phyloP scores from a whole-genome alignment of 768 basidiomycete genomes.

The Ramaria sp. region DNA sequence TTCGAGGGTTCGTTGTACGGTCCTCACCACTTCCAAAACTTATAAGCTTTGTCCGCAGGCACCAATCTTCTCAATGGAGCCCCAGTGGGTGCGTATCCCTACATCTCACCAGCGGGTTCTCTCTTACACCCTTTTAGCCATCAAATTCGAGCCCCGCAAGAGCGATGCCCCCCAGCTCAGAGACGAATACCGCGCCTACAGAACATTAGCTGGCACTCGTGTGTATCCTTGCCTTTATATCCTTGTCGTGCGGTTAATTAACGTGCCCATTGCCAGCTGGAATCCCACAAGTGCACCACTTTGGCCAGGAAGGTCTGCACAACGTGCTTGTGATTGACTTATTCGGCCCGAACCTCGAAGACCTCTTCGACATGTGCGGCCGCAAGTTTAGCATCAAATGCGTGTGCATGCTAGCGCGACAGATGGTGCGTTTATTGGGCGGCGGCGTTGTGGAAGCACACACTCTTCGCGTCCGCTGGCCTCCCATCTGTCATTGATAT shows the following conservation, averaged over 20 bases:
- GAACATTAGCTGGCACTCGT: conserved; percentile 88
- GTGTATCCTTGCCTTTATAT: conserved; percentile 22
- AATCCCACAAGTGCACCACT: conserved; percentile 97
- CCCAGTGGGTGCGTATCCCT: conserved; percentile 97
- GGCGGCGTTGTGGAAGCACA: background rate
- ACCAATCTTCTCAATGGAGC: conserved; percentile 57
- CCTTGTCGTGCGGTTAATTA: background rate
- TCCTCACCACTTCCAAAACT: background rate
- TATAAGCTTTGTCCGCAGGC: conserved; percentile 34
- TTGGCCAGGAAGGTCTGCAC: conserved; percentile 96
- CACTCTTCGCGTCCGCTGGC: background rate
- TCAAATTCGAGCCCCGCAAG: conserved; percentile 71
- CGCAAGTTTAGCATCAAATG: conserved; percentile 97
- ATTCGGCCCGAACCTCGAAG: conserved; percentile 94
- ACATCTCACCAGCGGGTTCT: conserved; percentile 28
- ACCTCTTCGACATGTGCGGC: conserved; percentile 98
- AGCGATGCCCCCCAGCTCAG: conserved; percentile 96
- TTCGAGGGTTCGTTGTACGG: conserved; percentile 64
- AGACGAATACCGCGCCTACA: conserved; percentile 96
- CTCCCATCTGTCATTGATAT: background rate
- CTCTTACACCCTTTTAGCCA: conserved; percentile 1
- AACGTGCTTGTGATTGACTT: conserved; percentile 93
- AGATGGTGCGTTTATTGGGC: conserved; percentile 64
- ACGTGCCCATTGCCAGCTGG: conserved; percentile 46
- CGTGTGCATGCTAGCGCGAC: conserved; percentile 97